phyloP scores from a whole-genome alignment of 768 basidiomycete genomes.

The Pleurotus eryngii region DNA sequence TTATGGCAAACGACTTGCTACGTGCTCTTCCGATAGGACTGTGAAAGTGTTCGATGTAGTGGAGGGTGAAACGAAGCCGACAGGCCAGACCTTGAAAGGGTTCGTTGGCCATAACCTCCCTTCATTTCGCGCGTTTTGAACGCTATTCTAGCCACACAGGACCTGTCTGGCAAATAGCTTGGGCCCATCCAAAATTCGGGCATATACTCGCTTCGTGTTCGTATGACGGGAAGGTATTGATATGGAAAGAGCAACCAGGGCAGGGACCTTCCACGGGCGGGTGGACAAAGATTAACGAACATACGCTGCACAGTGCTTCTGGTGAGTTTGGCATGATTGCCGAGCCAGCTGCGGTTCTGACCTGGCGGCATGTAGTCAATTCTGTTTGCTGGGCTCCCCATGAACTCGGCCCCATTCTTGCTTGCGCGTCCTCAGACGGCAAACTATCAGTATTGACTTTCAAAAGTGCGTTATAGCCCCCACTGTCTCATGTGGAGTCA shows the following conservation, averaged over 20 bases:
- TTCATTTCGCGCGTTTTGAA: not conserved
- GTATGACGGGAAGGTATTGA: constrained; percentile 96
- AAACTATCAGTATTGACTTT: constrained; percentile 95
- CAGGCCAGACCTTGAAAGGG: constrained; percentile 82
- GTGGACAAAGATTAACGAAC: constrained; percentile 96
- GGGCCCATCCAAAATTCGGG: constrained; percentile 98
- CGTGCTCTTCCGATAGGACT: constrained; percentile 93
- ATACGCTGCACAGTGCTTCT: constrained; percentile 89
- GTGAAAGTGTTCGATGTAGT: constrained; percentile 95
- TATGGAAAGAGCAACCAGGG: constrained; percentile 90
- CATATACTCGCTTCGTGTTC: constrained; percentile 97
- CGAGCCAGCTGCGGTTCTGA: too few relatives aligned
- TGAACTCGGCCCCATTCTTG: constrained; percentile 93
- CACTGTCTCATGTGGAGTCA: not conserved
- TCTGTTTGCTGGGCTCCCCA: constrained; percentile 99
- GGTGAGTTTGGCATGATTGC: constrained; percentile 44
- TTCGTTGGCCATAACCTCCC: constrained; percentile 27
- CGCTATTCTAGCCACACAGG: constrained; percentile 73
- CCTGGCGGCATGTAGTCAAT: constrained; percentile 59
- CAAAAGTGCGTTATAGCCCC: constrained; percentile 65
- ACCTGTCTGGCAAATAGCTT: constrained; percentile 97
- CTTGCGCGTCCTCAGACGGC: constrained; percentile 96
- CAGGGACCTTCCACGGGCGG: constrained; percentile 53
- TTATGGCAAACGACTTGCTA: constrained; percentile 94
- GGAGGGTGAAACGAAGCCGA: constrained; percentile 75